A percentile compares a stretch with the other conserved stretches of the same genome.
Conservation (phyloP, 1,139 yeast species). For the Candida labiduridarum region DNA sequence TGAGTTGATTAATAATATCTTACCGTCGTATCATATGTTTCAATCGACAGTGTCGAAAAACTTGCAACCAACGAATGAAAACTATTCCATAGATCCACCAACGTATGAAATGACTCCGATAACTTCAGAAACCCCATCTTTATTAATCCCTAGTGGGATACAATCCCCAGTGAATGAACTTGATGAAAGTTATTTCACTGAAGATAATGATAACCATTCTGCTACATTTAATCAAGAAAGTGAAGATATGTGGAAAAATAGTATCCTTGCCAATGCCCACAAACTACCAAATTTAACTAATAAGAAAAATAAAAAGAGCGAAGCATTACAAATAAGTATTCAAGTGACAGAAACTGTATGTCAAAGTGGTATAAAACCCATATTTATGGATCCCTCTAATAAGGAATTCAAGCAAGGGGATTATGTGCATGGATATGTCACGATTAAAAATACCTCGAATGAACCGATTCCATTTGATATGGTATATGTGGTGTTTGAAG, state of each 20-base stretch:
- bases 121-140: constrained; percentile 21
- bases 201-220: constrained; percentile 1
- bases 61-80: constrained; percentile 42
- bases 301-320: constrained; percentile 26
- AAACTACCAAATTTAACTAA: constrained; percentile 38
- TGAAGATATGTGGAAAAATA: constrained; percentile 44
- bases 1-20: constrained; percentile 40
- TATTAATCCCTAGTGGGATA: constrained; percentile 17
- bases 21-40: constrained; percentile 52
- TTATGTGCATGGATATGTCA: constrained; percentile 41
- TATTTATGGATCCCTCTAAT: constrained; percentile 29
- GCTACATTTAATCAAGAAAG: constrained; percentile 26
- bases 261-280: constrained; percentile 48
- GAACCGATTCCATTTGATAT: constrained; percentile 41
- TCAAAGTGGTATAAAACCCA: constrained; percentile 43
- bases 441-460: constrained; percentile 33
- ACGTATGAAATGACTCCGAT: constrained; percentile 43
- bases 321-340: constrained; percentile 34
- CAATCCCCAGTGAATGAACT: constrained; percentile 22
- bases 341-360: constrained; percentile 44
- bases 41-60: constrained; percentile 45
- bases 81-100: constrained; percentile 47
- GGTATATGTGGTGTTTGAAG: constrained; percentile 46
- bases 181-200: constrained; percentile 3
- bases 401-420: constrained; percentile 44